Conservation (phyloP, 345 rosid genomes). For the Heritiera fomes region DNA sequence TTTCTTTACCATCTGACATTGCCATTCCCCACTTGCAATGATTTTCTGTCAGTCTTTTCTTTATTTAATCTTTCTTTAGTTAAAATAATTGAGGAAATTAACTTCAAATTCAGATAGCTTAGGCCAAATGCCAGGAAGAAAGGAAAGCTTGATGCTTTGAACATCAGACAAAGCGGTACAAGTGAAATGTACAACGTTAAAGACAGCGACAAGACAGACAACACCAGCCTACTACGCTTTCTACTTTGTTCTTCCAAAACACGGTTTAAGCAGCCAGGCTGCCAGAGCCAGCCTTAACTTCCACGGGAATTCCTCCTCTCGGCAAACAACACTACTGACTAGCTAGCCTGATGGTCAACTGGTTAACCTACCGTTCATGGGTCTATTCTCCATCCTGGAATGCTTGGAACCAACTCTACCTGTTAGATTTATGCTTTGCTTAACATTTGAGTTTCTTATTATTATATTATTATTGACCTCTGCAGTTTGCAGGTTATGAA, state of each 20-base stretch:
- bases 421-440: background rate
- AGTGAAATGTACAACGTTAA: background rate
- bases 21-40: background rate
- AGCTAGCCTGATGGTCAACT: too few species aligned
- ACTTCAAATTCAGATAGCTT: too few species aligned
- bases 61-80: too few species aligned
- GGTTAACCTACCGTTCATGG: too few species aligned
- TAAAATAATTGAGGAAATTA: too few species aligned
- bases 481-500: background rate
- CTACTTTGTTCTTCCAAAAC: background rate
- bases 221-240: background rate
- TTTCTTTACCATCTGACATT: constrained; percentile 9
- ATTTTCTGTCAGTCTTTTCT: background rate
- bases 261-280: background rate
- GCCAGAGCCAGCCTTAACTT: background rate
- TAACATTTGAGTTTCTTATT: background rate
- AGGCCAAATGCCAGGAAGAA: too few species aligned
- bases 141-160: background rate
- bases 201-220: constrained; percentile 21
- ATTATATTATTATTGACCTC: background rate
- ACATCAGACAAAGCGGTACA: background rate
- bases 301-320: background rate
- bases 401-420: background rate
- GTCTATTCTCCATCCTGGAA: too few species aligned
- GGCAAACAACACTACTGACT: background rate